Conservation (phyloP, 305 asterid species). For the Stenogyne calaminthoides region DNA sequence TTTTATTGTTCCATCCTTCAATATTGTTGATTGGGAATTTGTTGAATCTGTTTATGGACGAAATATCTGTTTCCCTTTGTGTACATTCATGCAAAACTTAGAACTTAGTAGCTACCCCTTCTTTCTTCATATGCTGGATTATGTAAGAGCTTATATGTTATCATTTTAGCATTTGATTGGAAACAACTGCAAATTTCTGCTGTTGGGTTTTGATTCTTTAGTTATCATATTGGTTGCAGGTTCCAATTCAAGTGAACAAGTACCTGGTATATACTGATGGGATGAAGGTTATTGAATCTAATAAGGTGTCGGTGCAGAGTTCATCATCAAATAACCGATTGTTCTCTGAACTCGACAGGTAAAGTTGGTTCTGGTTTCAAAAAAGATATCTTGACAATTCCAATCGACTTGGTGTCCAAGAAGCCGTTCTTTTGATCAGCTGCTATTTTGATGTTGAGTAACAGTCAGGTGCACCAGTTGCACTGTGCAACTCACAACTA, state of each 20-base stretch:
- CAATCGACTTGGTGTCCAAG: no score
- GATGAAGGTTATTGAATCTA: conserved; percentile 71
- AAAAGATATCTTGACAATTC: neutral
- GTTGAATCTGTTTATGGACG: neutral
- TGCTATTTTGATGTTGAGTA: neutral
- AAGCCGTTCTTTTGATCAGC: no score
- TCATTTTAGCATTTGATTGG: neutral
- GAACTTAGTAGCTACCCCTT: neutral
- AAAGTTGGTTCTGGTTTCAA: neutral
- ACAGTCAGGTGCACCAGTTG: no score
- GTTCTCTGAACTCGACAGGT: conserved; percentile 69
- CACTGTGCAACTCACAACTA: no score
- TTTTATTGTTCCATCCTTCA: neutral
- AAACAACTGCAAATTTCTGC: neutral
- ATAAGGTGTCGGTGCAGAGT: conserved; percentile 47
- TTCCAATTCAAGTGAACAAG: conserved; percentile 90
- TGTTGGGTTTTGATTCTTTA: neutral
- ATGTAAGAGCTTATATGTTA: neutral
- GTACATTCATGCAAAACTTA: neutral
- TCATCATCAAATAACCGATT: conserved; percentile 42
- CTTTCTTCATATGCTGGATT: neutral
- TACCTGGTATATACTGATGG: conserved; percentile 81
- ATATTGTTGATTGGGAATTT: neutral
- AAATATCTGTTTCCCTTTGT: neutral
- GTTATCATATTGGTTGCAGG: conserved; percentile 34